These are phyloP conservation scores for Hymenoscyphus repandus DNA, from an alignment of 2,329 filamentous ascomycete species.

Conservation along the genomic window DNA sequence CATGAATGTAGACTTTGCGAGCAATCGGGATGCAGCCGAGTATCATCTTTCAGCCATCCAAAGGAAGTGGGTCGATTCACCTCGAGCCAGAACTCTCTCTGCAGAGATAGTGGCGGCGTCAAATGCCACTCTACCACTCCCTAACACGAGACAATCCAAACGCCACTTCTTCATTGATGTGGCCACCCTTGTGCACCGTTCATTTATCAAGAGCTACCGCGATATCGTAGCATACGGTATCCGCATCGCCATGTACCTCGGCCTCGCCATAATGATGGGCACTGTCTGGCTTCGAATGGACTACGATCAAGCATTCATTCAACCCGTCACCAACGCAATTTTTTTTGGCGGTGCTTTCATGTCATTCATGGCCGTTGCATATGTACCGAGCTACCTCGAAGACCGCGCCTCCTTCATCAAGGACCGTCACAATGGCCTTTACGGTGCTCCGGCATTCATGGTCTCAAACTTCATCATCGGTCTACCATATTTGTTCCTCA, in stretches of 20 bases:
- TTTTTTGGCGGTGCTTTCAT: constrained; percentile 72
- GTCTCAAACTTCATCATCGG: constrained; percentile 79
- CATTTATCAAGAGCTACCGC: constrained; percentile 77
- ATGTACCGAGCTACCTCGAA: constrained; percentile 79
- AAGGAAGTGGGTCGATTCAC: constrained; percentile 48
- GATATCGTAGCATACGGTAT: constrained; percentile 83
- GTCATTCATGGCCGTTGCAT: constrained; percentile 79
- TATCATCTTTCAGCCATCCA: constrained; percentile 49
- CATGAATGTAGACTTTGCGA: constrained; percentile 70
- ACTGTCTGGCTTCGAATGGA: constrained; percentile 76
- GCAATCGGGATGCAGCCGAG: constrained; percentile 41
- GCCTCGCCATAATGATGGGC: constrained; percentile 79
- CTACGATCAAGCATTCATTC: constrained; percentile 66
- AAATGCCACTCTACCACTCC: constrained; percentile 11
- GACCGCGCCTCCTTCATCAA: constrained; percentile 69
- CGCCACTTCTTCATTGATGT: constrained; percentile 40
- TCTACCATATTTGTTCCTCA: constrained; percentile 74
- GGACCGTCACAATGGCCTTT: constrained; percentile 76
- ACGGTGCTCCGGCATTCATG: constrained; percentile 67
- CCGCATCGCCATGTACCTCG: constrained; percentile 75
- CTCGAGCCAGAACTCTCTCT: constrained; percentile 32
- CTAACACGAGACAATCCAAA: constrained; percentile 23
- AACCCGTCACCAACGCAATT: constrained; percentile 77
- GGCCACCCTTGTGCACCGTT: constrained; percentile 66
- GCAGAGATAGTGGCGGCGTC: constrained; percentile 23